Evolutionary conservation across 805 yeast species (phyloP).

Genomic region (Jamesozyma jinghongensis): DNA sequence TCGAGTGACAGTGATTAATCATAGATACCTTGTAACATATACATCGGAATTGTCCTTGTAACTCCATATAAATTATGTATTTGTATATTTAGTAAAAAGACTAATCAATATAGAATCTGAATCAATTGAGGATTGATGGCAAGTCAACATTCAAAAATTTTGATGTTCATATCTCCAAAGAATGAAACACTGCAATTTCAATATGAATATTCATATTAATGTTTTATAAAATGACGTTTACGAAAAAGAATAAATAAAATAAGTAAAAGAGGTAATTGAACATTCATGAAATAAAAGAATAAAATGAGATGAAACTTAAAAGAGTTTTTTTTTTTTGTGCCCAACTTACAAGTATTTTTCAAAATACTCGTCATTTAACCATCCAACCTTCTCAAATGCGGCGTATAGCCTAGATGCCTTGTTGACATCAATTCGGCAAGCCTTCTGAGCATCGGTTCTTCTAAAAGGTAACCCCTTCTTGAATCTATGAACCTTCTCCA

Average conservation of each 20-base stretch:
- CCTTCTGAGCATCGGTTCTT: constrained; percentile 95
- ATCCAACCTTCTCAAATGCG: constrained; percentile 82
- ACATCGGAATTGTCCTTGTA: neutral
- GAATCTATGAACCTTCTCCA: constrained; percentile 73
- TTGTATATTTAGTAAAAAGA: too few relatives aligned
- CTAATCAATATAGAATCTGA: too few relatives aligned
- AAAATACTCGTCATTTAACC: constrained; percentile 74
- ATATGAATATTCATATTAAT: too few relatives aligned
- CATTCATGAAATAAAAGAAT: neutral
- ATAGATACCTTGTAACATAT: neutral
- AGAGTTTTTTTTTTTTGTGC: too few relatives aligned
- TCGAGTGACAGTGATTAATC: constrained; percentile 20
- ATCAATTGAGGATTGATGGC: too few relatives aligned
- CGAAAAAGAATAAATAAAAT: neutral
- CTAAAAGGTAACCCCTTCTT: constrained; percentile 67
- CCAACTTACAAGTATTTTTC: constrained; percentile 23
- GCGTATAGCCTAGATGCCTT: constrained; percentile 85
- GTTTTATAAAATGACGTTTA: neutral
- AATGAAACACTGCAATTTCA: too few relatives aligned
- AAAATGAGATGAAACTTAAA: neutral
- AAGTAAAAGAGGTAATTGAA: neutral
- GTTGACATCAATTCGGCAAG: constrained; percentile 91
- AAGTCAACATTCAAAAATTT: too few relatives aligned
- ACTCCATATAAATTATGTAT: neutral
- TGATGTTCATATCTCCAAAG: too few relatives aligned